Percentiles rank a stretch among this genome's conserved stretches.
phyloP scores from a whole-genome alignment of 2,329 filamentous ascomycete genomes.

The Xylaria sp. region DNA sequence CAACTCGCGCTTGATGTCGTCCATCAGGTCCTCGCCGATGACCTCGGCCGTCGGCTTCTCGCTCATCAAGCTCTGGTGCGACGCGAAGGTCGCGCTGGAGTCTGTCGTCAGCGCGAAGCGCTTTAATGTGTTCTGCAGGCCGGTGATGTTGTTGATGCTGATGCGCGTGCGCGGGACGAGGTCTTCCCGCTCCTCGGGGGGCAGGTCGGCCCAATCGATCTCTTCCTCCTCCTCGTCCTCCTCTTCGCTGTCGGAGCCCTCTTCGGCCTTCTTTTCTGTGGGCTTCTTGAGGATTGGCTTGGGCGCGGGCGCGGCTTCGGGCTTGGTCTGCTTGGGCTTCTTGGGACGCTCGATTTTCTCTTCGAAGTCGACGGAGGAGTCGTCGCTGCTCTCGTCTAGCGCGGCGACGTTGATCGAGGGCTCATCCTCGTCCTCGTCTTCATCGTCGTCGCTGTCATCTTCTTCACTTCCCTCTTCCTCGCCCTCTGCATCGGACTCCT shows the following conservation, averaged over 20 bases:
- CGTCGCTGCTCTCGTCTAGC: constrained; percentile 57
- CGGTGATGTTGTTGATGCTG: constrained; percentile 94
- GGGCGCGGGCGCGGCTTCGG: constrained; percentile 32
- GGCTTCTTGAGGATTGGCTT: constrained; percentile 33
- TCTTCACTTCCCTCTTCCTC: constrained; percentile 24
- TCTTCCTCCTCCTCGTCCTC: constrained; percentile 74
- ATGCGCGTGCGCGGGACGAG: constrained; percentile 18
- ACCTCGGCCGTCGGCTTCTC: constrained; percentile 56
- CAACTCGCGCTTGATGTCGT: constrained; percentile 87
- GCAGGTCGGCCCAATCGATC: constrained; percentile 79
- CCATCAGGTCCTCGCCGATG: constrained; percentile 75
- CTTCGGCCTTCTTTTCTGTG: constrained; percentile 35
- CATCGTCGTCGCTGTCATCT: constrained; percentile 25
- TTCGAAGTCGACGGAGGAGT: constrained; percentile 74
- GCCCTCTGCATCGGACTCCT: constrained; percentile 20
- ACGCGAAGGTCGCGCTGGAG: constrained; percentile 68
- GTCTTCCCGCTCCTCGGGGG: constrained; percentile 59
- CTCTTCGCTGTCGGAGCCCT: constrained; percentile 48
- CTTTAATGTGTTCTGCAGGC: constrained; percentile 72
- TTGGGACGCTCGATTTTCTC: constrained; percentile 55
- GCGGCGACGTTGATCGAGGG: constrained; percentile 40
- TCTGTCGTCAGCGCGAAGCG: constrained; percentile 68
- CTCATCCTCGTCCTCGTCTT: constrained; percentile 34
- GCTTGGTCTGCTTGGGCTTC: constrained; percentile 40
- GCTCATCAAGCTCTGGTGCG: constrained; percentile 66